Base-by-base conservation (phyloP, 2,329 filamentous ascomycete species). In the Cercospora zeae-maydis region DNA sequence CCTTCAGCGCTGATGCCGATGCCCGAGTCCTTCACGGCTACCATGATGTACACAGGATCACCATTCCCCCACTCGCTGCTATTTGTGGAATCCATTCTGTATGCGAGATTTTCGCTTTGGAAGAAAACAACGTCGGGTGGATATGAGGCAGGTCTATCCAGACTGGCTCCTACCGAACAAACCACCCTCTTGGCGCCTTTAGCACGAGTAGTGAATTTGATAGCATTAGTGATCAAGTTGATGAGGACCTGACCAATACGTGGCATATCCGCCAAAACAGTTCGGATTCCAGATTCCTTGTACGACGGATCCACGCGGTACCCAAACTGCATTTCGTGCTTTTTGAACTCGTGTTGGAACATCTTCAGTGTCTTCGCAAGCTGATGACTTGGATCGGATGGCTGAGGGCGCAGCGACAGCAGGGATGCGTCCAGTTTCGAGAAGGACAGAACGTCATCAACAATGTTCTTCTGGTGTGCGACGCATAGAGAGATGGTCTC, bases 61-160 rank as follows among this genome's bases (percentile, higher is more conserved):
- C 78, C 78, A 4, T 68, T 63, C 0, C 78, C 78, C 79, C 78
- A 81, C 21, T 80, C 78, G 0, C 70, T 64, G 3, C 70, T 73
- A 61, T 74, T 74, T 1, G 78, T 80, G 0, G 75, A 75, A 63
- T 80, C 78, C 19, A 79, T 73, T 9, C 76, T 75, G 21, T 76
- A 75, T 0, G 72, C 66, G 0, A 73, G 62, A 5, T 76, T 71
- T 4, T 77, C 75, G 4, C 72, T 69, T 16, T 71, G 70, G 65
- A 80, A 80, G 67, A 78, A 81, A 10, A 80, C 78, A 4, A 81
- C 75, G 52, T 77, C 75, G 0, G 78, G 78, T 3, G 78, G 78
- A 62, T 79, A 80, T 3, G 75, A 78, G 4, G 68, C 70, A 7
- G 78, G 78, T 3, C 75, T 72, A 27, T 76, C 65, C 4, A 61